Evolutionary conservation across 768 basidiomycete species (phyloP).

Genomic region (Dentipellis sp.): DNA sequence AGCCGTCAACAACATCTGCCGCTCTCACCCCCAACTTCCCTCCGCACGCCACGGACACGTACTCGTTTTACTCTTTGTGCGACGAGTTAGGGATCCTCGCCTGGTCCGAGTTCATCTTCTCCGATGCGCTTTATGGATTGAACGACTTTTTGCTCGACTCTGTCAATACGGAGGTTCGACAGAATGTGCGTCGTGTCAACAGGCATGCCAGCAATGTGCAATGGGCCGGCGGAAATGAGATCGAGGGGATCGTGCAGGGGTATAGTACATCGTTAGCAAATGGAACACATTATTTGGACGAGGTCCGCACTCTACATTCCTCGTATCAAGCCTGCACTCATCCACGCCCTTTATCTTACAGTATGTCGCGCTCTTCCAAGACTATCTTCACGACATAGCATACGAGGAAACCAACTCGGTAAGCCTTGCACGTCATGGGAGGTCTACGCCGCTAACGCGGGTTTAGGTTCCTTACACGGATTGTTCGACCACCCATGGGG

Average conservation of each 20-base stretch:
- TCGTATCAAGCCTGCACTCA: background rate
- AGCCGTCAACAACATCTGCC: slow-evolving; percentile 30
- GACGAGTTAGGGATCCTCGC: slow-evolving; percentile 53
- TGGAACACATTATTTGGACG: slow-evolving; percentile 39
- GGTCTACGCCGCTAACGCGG: too few relatives aligned
- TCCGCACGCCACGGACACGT: slow-evolving; percentile 28
- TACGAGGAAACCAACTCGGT: slow-evolving; percentile 43
- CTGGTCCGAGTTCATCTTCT: slow-evolving; percentile 57
- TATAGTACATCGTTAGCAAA: slow-evolving; percentile 29
- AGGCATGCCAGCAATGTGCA: slow-evolving; percentile 48
- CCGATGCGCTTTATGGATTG: slow-evolving; percentile 46
- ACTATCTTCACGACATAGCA: slow-evolving; percentile 39
- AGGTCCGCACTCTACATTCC: slow-evolving; percentile 24
- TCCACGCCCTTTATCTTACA: slow-evolving; percentile 12
- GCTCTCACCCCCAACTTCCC: slow-evolving; percentile 17
- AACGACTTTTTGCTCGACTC: slow-evolving; percentile 43
- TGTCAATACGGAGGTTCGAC: slow-evolving; percentile 44
- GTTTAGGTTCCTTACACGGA: slow-evolving; percentile 46
- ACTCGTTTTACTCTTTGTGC: slow-evolving; percentile 48
- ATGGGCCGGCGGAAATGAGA: slow-evolving; percentile 56
- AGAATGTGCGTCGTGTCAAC: slow-evolving; percentile 48
- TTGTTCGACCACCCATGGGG: slow-evolving; percentile 49
- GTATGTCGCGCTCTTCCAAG: slow-evolving; percentile 44
- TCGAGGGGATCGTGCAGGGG: slow-evolving; percentile 40
- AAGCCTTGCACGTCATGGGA: slow-evolving; percentile 4